Evolutionary conservation across 192 early-diverging fungal species (phyloP).

Genomic region (Coemansia sp.): DNA sequence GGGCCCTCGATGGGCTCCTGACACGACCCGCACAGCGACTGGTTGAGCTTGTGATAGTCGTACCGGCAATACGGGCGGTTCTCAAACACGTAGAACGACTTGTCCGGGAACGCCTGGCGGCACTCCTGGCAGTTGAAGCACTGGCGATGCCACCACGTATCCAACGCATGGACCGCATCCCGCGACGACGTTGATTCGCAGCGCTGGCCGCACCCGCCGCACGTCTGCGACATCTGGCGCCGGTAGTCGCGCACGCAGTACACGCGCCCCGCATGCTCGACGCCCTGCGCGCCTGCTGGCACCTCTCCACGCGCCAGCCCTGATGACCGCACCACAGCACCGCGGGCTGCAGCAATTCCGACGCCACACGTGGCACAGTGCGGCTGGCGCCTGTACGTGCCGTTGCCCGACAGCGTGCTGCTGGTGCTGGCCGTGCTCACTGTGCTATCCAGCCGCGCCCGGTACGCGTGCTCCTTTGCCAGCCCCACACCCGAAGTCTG

Average conservation of each 20-base stretch:
- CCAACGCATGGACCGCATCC: conserved; percentile 57
- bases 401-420: conserved; percentile 43
- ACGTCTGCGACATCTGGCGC: conserved; percentile 1
- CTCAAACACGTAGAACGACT: conserved; percentile 83
- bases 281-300: conserved; percentile 20
- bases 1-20: conserved; percentile 82
- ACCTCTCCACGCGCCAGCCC: conserved; percentile 20
- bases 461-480: conserved; percentile 8
- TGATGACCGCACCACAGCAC: conserved; percentile 22
- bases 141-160: conserved; percentile 60
- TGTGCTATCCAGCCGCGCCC: conserved; percentile 39
- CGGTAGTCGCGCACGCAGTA: conserved; percentile 45
- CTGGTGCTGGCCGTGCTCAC: conserved; percentile 44
- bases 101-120: conserved; percentile 60
- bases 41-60: conserved; percentile 84
- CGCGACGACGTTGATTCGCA: conserved; percentile 28
- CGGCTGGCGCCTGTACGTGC: conserved; percentile 8
- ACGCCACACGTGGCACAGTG: conserved; percentile 37
- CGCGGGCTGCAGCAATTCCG: conserved; percentile 5
- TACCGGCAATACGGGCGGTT: conserved; percentile 77
- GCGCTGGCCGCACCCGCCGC: conserved; percentile 24
- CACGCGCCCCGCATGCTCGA: conserved; percentile 37
- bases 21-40: conserved; percentile 77
- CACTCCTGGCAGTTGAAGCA: conserved; percentile 67
- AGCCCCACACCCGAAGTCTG: neutral